Evolutionary conservation across 306 rosid species (phyloP), one percentile per base, ranked within the genome.

Genomic region (Mucuna pruriens): DNA sequence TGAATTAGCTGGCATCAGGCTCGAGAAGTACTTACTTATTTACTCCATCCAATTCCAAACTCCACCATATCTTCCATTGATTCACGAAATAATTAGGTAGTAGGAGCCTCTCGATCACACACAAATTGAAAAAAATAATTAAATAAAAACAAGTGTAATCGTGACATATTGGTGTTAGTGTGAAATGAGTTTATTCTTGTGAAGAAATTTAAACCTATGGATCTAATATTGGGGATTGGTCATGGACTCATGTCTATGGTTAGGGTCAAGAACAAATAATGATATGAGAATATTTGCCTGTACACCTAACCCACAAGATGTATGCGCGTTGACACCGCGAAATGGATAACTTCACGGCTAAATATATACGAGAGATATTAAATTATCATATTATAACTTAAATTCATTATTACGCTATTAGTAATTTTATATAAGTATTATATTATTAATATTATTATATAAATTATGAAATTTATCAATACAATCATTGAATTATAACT

Each of bases 311-410:
- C 74, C 74, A 62, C 68, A 42, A 63, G 29, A 74, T 81, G 46
- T 63, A n/a, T 63, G 31, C 75, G 79, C 19, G 68, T 63, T 64
- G 68, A 72, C 61, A 74, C 38, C 54, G 1, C 7, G 2, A 46
- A 22, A 46, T 62, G 57, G 65, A 71, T 80, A 80, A 23, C 68
- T 72, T 73, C 66, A 46, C 77, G 46, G 16, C 54, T 19, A 54
- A 6, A 12, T 67, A 78, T 34, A 22, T 48, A 29, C 26, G 2
- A 3, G 40, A 4, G 40, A 22, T 67, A 19, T 39, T 7, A 11
- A 65, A n/a, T 40, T 65, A 17, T 0, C 2, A 16, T 5, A 1
- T 16, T n/a, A 16, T 15, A 49, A 10, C 1, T 40, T 36, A 36
- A 0, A 36, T 36, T 36, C 2, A 3, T 3, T 29, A 29, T 29